Evolutionary conservation across 2,329 filamentous ascomycete genomes (phyloP).

Genomic region (Tympanopsis confertula): DNA sequence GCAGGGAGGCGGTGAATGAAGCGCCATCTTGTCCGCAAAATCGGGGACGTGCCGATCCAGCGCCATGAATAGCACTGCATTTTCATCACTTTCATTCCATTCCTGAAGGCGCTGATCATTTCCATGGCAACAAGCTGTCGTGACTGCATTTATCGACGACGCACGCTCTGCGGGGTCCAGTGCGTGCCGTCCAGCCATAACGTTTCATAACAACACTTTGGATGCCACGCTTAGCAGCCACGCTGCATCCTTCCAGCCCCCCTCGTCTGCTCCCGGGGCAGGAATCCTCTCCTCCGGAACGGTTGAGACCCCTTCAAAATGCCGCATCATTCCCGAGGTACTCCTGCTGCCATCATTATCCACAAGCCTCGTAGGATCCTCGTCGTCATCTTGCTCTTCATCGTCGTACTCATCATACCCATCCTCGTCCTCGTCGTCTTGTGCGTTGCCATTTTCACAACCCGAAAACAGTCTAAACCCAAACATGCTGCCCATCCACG

Average conservation of each 20-base stretch:
- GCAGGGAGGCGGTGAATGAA: too few species aligned
- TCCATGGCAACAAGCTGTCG: too few species aligned
- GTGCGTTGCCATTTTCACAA: constrained; percentile 45
- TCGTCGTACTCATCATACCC: constrained; percentile 17
- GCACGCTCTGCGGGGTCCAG: too few species aligned
- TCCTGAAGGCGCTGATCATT: too few species aligned
- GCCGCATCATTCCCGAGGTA: constrained; percentile 18
- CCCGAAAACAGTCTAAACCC: constrained; percentile 52
- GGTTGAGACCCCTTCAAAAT: constrained; percentile 27
- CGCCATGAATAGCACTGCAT: too few species aligned
- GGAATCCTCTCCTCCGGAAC: constrained; percentile 32
- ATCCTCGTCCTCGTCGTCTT: constrained; percentile 25
- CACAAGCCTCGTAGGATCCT: constrained; percentile 11
- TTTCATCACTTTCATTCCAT: too few species aligned
- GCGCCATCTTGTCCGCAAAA: too few species aligned
- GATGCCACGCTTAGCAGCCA: constrained; percentile 57
- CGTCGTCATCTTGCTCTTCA: constrained; percentile 9
- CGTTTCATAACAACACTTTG: constrained; percentile 48
- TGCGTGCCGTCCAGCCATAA: too few species aligned
- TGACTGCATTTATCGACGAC: too few species aligned
- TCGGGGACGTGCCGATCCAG: too few species aligned
- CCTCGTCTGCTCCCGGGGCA: constrained; percentile 37
- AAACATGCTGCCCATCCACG: constrained; percentile 46
- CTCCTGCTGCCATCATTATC: constrained; percentile 5
- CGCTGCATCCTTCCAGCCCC: constrained; percentile 55